These are phyloP conservation scores for Capronia coronata DNA, from an alignment of 2,329 filamentous ascomycete genomes.

Conservation along the genomic window DNA sequence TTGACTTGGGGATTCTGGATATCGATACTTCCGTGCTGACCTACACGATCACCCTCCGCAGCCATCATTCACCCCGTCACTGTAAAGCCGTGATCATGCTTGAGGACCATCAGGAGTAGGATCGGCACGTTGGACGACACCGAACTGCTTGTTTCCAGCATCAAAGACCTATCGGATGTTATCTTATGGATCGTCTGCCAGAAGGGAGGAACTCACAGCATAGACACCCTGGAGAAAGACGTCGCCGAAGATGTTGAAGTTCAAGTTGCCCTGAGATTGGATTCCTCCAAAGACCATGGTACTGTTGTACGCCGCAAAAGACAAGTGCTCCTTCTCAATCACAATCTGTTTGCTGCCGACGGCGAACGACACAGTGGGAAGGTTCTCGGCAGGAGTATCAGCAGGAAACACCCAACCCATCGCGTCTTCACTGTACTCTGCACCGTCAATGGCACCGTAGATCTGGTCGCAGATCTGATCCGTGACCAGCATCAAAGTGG, in stretches of 20 bases:
- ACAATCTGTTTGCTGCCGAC: slow-evolving; percentile 56
- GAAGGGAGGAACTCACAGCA: slow-evolving; percentile 44
- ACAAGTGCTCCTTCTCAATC: slow-evolving; percentile 58
- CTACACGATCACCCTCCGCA: too few relatives aligned
- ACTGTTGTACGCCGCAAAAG: slow-evolving; percentile 44
- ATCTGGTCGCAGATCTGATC: slow-evolving; percentile 56
- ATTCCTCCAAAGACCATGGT: slow-evolving; percentile 58
- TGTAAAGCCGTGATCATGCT: too few relatives aligned
- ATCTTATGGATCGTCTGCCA: not conserved
- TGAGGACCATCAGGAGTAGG: slow-evolving; percentile 14
- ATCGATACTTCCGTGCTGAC: too few relatives aligned
- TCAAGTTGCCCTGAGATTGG: slow-evolving; percentile 53
- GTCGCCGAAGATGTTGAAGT: slow-evolving; percentile 60
- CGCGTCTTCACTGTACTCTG: slow-evolving; percentile 49
- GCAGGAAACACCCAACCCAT: slow-evolving; percentile 62
- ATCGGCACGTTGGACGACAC: slow-evolving; percentile 51
- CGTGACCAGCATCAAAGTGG: slow-evolving; percentile 59
- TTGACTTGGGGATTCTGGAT: too few relatives aligned
- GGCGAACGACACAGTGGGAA: slow-evolving; percentile 58
- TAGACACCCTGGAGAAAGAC: slow-evolving; percentile 61
- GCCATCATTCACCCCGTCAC: too few relatives aligned
- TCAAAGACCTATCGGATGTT: slow-evolving; percentile 51
- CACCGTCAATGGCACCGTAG: slow-evolving; percentile 58
- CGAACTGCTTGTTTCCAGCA: slow-evolving; percentile 54
- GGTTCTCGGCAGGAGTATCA: slow-evolving; percentile 43